Percentiles rank a stretch among this genome's conserved stretches.
phyloP scores from a whole-genome alignment of 208 protist species.

The Borovskyia barvae region DNA sequence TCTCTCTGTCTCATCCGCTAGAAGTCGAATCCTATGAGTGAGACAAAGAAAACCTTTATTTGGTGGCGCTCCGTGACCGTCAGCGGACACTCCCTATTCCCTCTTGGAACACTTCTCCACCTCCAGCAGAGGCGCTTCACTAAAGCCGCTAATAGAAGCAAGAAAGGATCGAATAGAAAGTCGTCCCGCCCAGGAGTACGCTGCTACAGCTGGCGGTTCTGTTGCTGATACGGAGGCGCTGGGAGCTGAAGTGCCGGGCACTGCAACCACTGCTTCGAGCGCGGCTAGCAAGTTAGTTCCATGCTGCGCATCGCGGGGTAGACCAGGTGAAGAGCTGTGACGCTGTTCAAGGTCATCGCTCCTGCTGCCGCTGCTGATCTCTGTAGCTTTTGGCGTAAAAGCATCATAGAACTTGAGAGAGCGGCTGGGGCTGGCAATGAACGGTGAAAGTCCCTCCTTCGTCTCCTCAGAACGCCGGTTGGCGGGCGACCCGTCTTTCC shows the following conservation, averaged over 20 bases:
- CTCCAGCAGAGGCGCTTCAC: constrained; percentile 11
- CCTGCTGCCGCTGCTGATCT: background rate
- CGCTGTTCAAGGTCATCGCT: background rate
- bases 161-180: constrained; percentile 39
- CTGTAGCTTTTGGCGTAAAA: constrained; percentile 27
- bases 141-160: constrained; percentile 21
- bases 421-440: constrained; percentile 65
- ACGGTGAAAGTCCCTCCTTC: constrained; percentile 28
- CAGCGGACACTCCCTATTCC: too few species aligned
- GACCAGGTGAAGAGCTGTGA: too few species aligned
- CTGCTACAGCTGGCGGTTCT: constrained; percentile 23
- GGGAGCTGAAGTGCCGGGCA: constrained; percentile 6
- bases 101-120: background rate
- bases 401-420: constrained; percentile 65
- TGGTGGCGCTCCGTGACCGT: too few species aligned
- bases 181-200: constrained; percentile 38
- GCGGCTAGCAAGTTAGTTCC: constrained; percentile 4
- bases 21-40: too few species aligned
- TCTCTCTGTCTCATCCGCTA: too few species aligned
- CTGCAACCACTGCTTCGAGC: constrained; percentile 14
- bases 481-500: background rate
- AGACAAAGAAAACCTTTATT: too few species aligned
- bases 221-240: background rate
- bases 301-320: background rate
- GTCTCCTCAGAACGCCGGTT: background rate